phyloP scores from a whole-genome alignment of 2,329 filamentous ascomycete species.

The Apiospora phragmitis region DNA sequence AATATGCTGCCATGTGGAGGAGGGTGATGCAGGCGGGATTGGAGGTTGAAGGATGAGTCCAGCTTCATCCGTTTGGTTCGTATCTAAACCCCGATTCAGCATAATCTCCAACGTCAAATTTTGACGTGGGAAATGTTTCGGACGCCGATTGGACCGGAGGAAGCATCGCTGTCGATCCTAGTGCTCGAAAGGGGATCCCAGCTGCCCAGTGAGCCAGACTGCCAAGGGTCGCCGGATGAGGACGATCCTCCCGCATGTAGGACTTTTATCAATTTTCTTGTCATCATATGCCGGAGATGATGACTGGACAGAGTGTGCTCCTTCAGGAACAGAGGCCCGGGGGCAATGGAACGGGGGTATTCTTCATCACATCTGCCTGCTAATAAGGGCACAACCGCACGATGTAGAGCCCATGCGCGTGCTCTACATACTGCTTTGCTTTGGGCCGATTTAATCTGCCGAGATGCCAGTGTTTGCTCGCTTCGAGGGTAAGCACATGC shows the following conservation, averaged over 20 bases:
- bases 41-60: not conserved
- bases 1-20: not conserved
- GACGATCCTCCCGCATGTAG: not conserved
- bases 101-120: not conserved
- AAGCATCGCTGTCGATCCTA: not conserved
- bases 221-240: not conserved
- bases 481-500: not conserved
- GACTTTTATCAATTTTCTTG: not conserved
- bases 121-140: not conserved
- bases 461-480: not conserved
- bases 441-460: not conserved
- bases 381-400: not conserved
- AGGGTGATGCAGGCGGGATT: not conserved
- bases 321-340: not conserved
- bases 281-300: constrained; percentile 4
- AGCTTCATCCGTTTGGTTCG: not conserved
- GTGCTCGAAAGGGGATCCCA: not conserved
- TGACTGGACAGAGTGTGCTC: not conserved
- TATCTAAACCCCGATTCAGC: not conserved
- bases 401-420: not conserved
- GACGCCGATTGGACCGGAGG: not conserved
- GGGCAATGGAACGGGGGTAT: not conserved
- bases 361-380: not conserved
- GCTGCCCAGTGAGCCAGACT: not conserved
- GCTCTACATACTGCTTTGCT: not conserved